Percentiles rank a stretch among this genome's conserved stretches.
Evolutionary conservation across 148 eudicot genomes (phyloP).

Genomic region (Gaultheria prostrata): DNA sequence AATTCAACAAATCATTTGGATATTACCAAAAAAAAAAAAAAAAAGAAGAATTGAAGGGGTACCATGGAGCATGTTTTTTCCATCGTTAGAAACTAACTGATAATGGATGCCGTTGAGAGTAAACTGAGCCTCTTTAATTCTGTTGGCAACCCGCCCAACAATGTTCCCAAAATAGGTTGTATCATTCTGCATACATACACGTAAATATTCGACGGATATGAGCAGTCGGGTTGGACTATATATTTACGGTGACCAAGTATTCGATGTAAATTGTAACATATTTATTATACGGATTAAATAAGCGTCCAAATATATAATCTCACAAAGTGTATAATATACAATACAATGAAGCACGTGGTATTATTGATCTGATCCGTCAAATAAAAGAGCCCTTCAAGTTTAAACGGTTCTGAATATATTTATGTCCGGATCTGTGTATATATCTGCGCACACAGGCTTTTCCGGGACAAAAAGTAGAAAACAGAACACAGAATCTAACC

Average conservation of each 20-base stretch:
- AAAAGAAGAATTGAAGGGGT: not conserved
- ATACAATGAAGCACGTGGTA: no score
- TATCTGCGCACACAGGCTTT: no score
- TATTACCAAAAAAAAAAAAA: not conserved
- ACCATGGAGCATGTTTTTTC: slow-evolving; percentile 76
- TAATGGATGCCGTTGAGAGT: slow-evolving; percentile 45
- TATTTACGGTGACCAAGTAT: no score
- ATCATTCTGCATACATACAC: slow-evolving; percentile 44
- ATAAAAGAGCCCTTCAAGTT: no score
- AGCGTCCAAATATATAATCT: no score
- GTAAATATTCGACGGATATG: not conserved
- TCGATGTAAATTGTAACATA: no score
- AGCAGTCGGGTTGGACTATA: no score
- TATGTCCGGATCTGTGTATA: not conserved
- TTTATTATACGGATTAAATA: no score
- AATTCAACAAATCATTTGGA: not conserved
- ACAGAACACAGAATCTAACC: slow-evolving; percentile 5
- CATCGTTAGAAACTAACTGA: slow-evolving; percentile 53
- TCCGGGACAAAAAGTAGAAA: no score
- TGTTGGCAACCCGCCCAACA: slow-evolving; percentile 79
- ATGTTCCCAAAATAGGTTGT: slow-evolving; percentile 59
- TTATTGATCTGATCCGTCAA: no score
- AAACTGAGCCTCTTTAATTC: slow-evolving; percentile 61
- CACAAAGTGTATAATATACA: no score
- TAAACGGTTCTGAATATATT: no score